Percentiles rank a stretch among this genome's conserved stretches.
Conservation (phyloP, 1,284 basidiomycete species). For the Sanghuangporus sanghuang region DNA sequence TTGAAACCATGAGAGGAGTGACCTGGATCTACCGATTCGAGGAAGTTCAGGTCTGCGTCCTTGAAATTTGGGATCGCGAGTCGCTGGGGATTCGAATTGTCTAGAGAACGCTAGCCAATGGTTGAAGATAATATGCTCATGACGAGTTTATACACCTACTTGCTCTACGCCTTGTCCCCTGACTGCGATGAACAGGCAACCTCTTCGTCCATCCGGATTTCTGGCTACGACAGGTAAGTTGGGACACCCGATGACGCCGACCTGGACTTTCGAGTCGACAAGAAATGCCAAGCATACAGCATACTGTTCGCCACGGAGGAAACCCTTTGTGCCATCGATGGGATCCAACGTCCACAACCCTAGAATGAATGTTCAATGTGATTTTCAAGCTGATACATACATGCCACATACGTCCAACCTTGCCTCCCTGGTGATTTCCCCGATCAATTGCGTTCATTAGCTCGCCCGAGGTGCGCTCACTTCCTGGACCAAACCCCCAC, state of each 20-base stretch:
- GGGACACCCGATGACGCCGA: constrained; percentile 94
- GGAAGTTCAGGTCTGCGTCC: constrained; percentile 58
- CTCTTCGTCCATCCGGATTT: constrained; percentile 57
- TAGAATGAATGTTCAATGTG: constrained; percentile 33
- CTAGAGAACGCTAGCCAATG: constrained; percentile 27
- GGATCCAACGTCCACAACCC: constrained; percentile 91
- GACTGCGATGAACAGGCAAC: constrained; percentile 82
- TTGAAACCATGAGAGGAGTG: constrained; percentile 89
- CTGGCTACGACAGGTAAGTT: constrained; percentile 73
- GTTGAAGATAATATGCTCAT: neutral
- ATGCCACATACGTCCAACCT: constrained; percentile 61
- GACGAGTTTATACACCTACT: constrained; percentile 31
- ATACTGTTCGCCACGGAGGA: constrained; percentile 95
- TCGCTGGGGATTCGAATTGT: constrained; percentile 37
- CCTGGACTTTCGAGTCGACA: constrained; percentile 76
- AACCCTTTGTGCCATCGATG: constrained; percentile 93
- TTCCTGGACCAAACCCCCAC: constrained; percentile 64
- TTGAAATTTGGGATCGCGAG: constrained; percentile 43
- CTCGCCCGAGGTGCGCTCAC: constrained; percentile 45
- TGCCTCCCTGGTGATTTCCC: constrained; percentile 78
- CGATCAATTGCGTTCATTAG: constrained; percentile 84
- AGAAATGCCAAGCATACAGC: constrained; percentile 94
- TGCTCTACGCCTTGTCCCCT: constrained; percentile 80
- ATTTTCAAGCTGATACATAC: constrained; percentile 12
- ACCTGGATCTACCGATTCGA: constrained; percentile 92